These are phyloP conservation scores for Boletus fagicola DNA, from an alignment of 768 basidiomycete species.

Conservation along the genomic window DNA sequence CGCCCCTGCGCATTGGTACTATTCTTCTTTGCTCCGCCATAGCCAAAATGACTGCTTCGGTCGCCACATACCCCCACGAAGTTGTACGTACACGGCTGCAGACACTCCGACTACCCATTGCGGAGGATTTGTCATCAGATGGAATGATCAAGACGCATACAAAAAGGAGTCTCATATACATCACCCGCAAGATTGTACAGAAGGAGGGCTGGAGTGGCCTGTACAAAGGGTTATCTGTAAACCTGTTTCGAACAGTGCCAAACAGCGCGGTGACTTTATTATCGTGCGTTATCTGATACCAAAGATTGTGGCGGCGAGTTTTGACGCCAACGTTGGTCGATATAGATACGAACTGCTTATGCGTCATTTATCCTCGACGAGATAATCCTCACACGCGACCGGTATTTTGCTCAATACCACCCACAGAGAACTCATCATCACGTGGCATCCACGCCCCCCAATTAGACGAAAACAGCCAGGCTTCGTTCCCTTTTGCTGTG, in stretches of 20 bases:
- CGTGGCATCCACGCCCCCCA: constrained; percentile 1
- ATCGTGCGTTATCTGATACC: constrained; percentile 25
- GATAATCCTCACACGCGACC: constrained; percentile 10
- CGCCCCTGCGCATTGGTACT: constrained; percentile 37
- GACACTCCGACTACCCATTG: constrained; percentile 70
- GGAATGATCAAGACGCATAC: constrained; percentile 57
- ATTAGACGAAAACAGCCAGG: constrained; percentile 19
- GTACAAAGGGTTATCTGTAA: constrained; percentile 93
- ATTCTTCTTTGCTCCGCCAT: constrained; percentile 91
- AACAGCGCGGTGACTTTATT: constrained; percentile 95
- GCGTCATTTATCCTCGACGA: constrained; percentile 30
- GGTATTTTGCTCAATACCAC: constrained; percentile 12
- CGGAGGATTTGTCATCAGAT: constrained; percentile 56
- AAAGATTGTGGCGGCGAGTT: neutral
- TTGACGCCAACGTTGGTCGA: constrained; percentile 4
- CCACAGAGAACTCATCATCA: neutral
- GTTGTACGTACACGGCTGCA: constrained; percentile 98
- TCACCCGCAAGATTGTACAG: constrained; percentile 64
- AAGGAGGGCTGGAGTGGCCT: constrained; percentile 89
- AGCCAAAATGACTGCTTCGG: constrained; percentile 94
- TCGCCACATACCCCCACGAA: constrained; percentile 97
- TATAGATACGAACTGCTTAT: constrained; percentile 33
- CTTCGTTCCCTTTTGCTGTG: constrained; percentile 10
- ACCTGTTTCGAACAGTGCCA: constrained; percentile 91
- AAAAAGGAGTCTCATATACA: constrained; percentile 68